Conservation (phyloP, 148 eudicot genomes). For the Persicaria tinctoria region DNA sequence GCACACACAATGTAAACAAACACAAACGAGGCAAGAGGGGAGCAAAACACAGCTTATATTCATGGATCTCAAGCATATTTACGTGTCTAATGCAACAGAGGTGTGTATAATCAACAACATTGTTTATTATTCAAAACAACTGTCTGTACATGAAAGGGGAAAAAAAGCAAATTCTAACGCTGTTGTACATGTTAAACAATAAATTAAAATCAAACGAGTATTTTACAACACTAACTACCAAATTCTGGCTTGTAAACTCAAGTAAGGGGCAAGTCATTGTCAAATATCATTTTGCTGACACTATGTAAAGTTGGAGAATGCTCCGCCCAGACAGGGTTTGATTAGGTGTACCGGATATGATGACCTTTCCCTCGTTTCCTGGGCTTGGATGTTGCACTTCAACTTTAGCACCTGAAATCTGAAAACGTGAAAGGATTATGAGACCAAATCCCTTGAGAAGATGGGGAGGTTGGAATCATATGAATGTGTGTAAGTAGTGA, state of each 20-base stretch:
- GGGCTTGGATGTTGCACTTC: constrained; percentile 28
- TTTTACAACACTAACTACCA: background rate
- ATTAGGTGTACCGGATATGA: constrained; percentile 41
- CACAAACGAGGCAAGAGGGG: no score
- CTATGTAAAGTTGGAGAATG: constrained; percentile 43
- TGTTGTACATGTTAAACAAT: background rate
- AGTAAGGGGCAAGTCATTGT: background rate
- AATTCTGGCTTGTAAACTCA: background rate
- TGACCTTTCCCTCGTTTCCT: constrained; percentile 39
- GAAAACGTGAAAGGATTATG: constrained; percentile 6
- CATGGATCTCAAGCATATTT: background rate
- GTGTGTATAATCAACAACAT: background rate
- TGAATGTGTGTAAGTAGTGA: background rate
- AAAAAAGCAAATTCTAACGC: background rate
- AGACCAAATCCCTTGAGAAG: constrained; percentile 7
- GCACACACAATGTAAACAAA: no score
- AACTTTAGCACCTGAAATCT: constrained; percentile 48
- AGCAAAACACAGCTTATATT: background rate
- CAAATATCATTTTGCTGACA: constrained; percentile 14
- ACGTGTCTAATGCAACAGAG: background rate
- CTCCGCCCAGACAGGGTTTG: constrained; percentile 35
- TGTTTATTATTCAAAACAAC: background rate
- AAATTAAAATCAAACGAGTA: background rate
- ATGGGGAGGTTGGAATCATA: background rate
- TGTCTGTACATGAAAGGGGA: background rate